These are phyloP conservation scores for Lactarius psammicola DNA, from an alignment of 768 basidiomycete genomes.

Conservation along the genomic window DNA sequence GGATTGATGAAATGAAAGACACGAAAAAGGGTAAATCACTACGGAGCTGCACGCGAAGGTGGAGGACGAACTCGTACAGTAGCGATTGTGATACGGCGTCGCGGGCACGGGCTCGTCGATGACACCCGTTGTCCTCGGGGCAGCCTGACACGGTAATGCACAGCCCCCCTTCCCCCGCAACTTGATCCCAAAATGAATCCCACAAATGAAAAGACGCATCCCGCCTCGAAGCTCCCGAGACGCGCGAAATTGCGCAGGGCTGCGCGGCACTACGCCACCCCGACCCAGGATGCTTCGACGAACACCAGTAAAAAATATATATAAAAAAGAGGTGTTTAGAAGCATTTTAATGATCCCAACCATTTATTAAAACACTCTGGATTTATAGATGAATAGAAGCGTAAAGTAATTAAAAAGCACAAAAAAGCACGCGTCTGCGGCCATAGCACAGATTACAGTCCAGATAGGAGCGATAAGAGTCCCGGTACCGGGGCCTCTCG, in stretches of 20 bases:
- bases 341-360: too few relatives aligned
- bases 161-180: background rate
- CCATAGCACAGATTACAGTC: too few relatives aligned
- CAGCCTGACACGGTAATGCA: background rate
- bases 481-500: background rate
- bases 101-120: background rate
- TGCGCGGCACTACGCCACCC: background rate
- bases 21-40: background rate
- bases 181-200: background rate
- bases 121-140: background rate
- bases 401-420: background rate
- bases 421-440: background rate
- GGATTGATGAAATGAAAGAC: too few relatives aligned
- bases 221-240: background rate
- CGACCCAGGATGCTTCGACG: too few relatives aligned
- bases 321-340: too few relatives aligned
- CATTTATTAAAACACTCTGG: too few relatives aligned
- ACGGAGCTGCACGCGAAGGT: background rate
- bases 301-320: too few relatives aligned
- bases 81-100: background rate
- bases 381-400: background rate
- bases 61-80: background rate
- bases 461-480: background rate
- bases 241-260: background rate
- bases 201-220: background rate